Evolutionary conservation across 331 rosid species (phyloP), one percentile per base, ranked within the genome.

Genomic region (Erythrophleum ivorense): DNA sequence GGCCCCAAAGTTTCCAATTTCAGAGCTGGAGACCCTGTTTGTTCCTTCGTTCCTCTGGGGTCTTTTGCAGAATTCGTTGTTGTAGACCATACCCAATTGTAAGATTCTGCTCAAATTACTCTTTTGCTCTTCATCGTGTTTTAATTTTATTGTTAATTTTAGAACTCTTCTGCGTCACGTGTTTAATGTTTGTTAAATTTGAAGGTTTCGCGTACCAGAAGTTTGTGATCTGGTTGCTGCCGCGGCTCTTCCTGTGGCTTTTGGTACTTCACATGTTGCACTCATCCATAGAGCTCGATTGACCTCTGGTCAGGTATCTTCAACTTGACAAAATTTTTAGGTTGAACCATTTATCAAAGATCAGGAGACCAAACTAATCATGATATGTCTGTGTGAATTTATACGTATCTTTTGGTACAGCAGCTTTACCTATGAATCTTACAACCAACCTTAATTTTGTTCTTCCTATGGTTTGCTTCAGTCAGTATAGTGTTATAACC

Each of bases 251-350:
- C 92, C 93, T 45, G 98, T 93, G 72, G 98, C 97, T 7, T 95
- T 84, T 78, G 99, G 99, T 38, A 95, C 99, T 53, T 93, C 98
- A 7, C 99, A 95, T 64, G 92, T 93, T 19, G 99, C 92, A 5
- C 98, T 95, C 36, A 85, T 90, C 34, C 98, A 93, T 82, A 89
- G 98, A 76, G 99, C 98, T 73, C 77, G 84, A 3, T 89, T 95
- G 85, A 71, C 73, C 33, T 79, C 97, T 29, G 93, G 92, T 66
- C 99, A 95, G 94, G 99, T 94, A 73, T 69, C 43, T 45, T 60
- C 40, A 60, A 29, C 9, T 12, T 12, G 9, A 3, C 16, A 63
- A 62, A 63, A 14, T 63, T 63, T 19, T 5, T 16, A 5, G 48
- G 71, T 36, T 34, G 12, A 64, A 34, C 48, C 71, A 34, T 36